Percentiles rank a stretch among this genome's conserved stretches.
phyloP scores from a whole-genome alignment of 192 early-diverging fungal genomes.

The Funneliformis geosporum region DNA sequence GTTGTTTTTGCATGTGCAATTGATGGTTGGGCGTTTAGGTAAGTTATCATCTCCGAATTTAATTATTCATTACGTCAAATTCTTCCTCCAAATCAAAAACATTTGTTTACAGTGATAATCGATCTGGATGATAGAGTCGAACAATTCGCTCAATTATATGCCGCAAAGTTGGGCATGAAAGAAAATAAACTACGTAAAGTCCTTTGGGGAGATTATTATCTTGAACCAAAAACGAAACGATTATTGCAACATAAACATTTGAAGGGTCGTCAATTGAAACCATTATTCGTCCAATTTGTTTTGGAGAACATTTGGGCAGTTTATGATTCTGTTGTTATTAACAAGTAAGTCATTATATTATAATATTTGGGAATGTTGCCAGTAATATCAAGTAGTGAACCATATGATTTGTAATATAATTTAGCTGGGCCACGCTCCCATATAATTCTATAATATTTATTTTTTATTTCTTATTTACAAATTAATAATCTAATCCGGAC shows the following conservation, averaged over 20 bases:
- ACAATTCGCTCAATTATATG: slow-evolving; percentile 92
- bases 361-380: not conserved
- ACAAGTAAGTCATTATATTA: slow-evolving; percentile 47
- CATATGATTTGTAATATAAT: too few relatives aligned
- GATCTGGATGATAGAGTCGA: slow-evolving; percentile 57
- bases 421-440: too few relatives aligned
- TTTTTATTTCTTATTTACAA: not conserved
- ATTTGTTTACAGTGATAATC: slow-evolving; percentile 26
- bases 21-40: slow-evolving; percentile 98
- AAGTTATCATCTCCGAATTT: slow-evolving; percentile 15
- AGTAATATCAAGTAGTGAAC: too few relatives aligned
- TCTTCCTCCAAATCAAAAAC: not conserved
- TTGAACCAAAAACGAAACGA: slow-evolving; percentile 94
- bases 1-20: slow-evolving; percentile 95
- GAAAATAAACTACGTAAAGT: slow-evolving; percentile 74
- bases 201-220: slow-evolving; percentile 97
- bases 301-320: slow-evolving; percentile 94
- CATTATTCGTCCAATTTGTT: slow-evolving; percentile 96
- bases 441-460: too few relatives aligned
- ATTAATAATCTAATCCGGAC: not conserved
- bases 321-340: slow-evolving; percentile 75
- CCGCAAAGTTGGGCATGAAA: slow-evolving; percentile 83
- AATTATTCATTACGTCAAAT: not conserved
- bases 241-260: slow-evolving; percentile 85
- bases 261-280: slow-evolving; percentile 81